phyloP scores from a whole-genome alignment of 345 rosid species.

The Cardamine chenopodiifolia region DNA sequence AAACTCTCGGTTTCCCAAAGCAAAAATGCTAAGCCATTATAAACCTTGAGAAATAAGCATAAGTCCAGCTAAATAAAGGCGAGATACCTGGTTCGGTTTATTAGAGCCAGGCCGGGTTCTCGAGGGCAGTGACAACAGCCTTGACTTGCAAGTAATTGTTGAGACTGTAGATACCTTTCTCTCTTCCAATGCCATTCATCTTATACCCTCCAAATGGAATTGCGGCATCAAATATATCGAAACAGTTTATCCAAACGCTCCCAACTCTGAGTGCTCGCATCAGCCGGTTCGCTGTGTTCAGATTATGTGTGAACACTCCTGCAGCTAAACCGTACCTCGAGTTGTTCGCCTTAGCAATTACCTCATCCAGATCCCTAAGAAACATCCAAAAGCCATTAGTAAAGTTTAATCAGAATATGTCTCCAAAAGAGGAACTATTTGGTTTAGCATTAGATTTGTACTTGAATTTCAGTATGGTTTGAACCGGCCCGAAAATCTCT shows the following conservation, averaged over 20 bases:
- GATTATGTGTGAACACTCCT: conserved; percentile 75
- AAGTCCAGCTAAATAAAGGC: not conserved
- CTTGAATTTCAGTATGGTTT: conserved; percentile 88
- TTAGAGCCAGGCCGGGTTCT: conserved; percentile 88
- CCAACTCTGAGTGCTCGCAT: conserved; percentile 72
- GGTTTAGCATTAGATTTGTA: conserved; percentile 32
- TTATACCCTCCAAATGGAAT: conserved; percentile 95
- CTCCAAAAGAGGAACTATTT: conserved; percentile 11
- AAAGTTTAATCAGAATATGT: not conserved
- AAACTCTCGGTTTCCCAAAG: conserved; percentile 7
- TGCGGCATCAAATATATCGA: conserved; percentile 70
- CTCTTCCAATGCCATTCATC: conserved; percentile 93
- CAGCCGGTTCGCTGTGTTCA: conserved; percentile 77
- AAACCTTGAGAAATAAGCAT: not conserved
- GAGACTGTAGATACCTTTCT: conserved; percentile 82
- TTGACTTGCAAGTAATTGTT: conserved; percentile 84
- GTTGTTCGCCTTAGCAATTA: conserved; percentile 64
- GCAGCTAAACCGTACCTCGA: conserved; percentile 75
- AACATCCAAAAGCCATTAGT: conserved; percentile 25
- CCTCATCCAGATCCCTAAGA: conserved; percentile 74
- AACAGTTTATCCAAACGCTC: conserved; percentile 85
- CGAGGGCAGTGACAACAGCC: conserved; percentile 83
- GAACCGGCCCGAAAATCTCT: conserved; percentile 96
- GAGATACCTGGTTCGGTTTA: conserved; percentile 13
- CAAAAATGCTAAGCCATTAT: conserved; percentile 20